A percentile compares a stretch with the other conserved stretches of the same genome.
phyloP scores from a whole-genome alignment of 2,329 filamentous ascomycete species.

The Ceratocystis diversiconidia region DNA sequence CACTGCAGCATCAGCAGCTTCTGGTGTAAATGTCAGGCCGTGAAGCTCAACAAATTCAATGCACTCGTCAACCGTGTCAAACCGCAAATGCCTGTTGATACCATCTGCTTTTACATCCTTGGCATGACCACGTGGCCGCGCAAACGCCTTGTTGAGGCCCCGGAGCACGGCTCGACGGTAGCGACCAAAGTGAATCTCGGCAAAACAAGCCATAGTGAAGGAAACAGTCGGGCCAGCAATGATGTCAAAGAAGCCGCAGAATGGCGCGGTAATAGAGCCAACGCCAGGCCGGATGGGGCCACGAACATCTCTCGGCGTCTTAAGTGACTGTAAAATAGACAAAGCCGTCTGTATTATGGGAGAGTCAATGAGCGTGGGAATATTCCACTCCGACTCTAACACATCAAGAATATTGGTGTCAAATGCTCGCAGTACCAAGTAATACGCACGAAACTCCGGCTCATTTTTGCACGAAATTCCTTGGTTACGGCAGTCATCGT shows the following conservation, averaged over 20 bases:
- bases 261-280: conserved; percentile 24
- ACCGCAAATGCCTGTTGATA: conserved; percentile 45
- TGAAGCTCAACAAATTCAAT: conserved; percentile 49
- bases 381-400: conserved; percentile 43
- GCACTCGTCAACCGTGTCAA: conserved; percentile 54
- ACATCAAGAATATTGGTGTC: conserved; percentile 41
- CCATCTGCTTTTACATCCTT: conserved; percentile 45
- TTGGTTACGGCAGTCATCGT: conserved; percentile 49
- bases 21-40: conserved; percentile 36
- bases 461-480: conserved; percentile 47
- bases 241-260: conserved; percentile 45
- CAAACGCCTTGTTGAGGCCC: conserved; percentile 40
- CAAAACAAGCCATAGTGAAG: conserved; percentile 56
- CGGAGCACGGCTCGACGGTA: conserved; percentile 45
- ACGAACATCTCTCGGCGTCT: conserved; percentile 42
- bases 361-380: conserved; percentile 38
- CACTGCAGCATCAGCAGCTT: conserved; percentile 26
- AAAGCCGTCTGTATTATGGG: conserved; percentile 48
- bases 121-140: conserved; percentile 41
- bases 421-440: conserved; percentile 46
- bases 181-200: conserved; percentile 51
- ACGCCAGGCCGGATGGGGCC: conserved; percentile 39
- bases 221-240: conserved; percentile 42
- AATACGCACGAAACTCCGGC: conserved; percentile 51
- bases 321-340: conserved; percentile 44